Conservation (phyloP, 768 basidiomycete species). For the Phlegmacium glaucopus region DNA sequence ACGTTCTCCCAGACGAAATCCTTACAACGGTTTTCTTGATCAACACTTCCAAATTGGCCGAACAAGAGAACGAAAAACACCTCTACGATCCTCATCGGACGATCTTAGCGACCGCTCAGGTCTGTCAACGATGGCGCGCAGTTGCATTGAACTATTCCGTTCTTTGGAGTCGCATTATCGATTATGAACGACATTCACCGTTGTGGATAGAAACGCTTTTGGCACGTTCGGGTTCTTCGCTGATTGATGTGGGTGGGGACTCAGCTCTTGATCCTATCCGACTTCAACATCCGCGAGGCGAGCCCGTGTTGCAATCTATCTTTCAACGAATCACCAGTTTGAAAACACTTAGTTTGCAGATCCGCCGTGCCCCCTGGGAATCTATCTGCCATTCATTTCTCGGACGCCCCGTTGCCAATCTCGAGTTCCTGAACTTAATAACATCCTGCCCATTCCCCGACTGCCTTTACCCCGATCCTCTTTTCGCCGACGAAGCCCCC, state of each 20-base stretch:
- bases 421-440: slow-evolving; percentile 21
- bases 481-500: slow-evolving; percentile 20
- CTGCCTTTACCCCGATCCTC: slow-evolving; percentile 16
- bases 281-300: slow-evolving; percentile 11
- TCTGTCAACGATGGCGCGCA: slow-evolving; percentile 21
- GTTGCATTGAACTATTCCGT: slow-evolving; percentile 14
- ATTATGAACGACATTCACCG: slow-evolving; percentile 15
- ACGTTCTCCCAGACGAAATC: slow-evolving; percentile 13
- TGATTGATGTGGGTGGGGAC: slow-evolving; percentile 19
- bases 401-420: slow-evolving; percentile 15
- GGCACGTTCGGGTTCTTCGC: slow-evolving; percentile 15
- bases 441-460: slow-evolving; percentile 20
- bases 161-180: slow-evolving; percentile 21
- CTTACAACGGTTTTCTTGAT: slow-evolving; percentile 12
- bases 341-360: slow-evolving; percentile 18
- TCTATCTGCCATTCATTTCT: slow-evolving; percentile 20
- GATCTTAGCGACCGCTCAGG: slow-evolving; percentile 12
- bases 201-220: slow-evolving; percentile 14
- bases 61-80: neutral
- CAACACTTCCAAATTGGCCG: slow-evolving; percentile 8
- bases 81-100: slow-evolving; percentile 10
- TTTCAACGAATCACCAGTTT: slow-evolving; percentile 15
- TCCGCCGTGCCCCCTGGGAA: slow-evolving; percentile 18
- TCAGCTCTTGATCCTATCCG: slow-evolving; percentile 12
- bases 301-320: slow-evolving; percentile 13